Evolutionary conservation across 768 basidiomycete species (phyloP).

Genomic region (Kondoa malvinella): DNA sequence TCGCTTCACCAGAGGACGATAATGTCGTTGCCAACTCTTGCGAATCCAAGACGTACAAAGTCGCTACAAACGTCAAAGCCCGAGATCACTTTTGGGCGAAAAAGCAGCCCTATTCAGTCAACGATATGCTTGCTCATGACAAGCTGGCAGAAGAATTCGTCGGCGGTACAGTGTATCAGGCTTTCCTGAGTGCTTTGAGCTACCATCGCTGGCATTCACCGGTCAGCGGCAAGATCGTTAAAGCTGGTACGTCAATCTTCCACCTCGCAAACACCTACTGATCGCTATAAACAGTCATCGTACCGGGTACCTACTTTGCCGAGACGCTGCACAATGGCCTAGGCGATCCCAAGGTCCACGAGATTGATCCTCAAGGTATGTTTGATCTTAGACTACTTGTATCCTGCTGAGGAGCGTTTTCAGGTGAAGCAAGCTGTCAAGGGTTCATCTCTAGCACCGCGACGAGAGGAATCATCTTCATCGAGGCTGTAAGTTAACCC

Average conservation of each 20-base stretch:
- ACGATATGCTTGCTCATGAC: slow-evolving; percentile 41
- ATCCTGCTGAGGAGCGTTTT: no score
- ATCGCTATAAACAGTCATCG: slow-evolving; percentile 12
- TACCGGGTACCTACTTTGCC: slow-evolving; percentile 31
- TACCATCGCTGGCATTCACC: slow-evolving; percentile 54
- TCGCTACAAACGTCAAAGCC: slow-evolving; percentile 34
- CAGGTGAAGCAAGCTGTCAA: no score
- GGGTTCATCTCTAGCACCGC: no score
- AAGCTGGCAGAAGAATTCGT: slow-evolving; percentile 35
- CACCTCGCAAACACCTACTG: background rate
- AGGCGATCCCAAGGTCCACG: slow-evolving; percentile 31
- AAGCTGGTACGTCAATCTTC: slow-evolving; percentile 34
- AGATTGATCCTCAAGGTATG: slow-evolving; percentile 14
- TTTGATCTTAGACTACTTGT: no score
- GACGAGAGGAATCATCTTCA: slow-evolving; percentile 43
- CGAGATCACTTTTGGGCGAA: slow-evolving; percentile 47
- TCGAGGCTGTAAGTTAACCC: no score
- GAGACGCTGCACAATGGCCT: slow-evolving; percentile 34
- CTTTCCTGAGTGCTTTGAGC: slow-evolving; percentile 41
- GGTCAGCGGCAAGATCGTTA: slow-evolving; percentile 38
- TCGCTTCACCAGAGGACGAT: slow-evolving; percentile 31
- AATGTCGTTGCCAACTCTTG: slow-evolving; percentile 40
- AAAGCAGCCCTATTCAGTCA: slow-evolving; percentile 45
- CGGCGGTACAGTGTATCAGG: slow-evolving; percentile 41
- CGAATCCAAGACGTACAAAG: slow-evolving; percentile 41